Conservation (phyloP, 371 early-diverging fungal species). For the Entomophthora muscae region DNA sequence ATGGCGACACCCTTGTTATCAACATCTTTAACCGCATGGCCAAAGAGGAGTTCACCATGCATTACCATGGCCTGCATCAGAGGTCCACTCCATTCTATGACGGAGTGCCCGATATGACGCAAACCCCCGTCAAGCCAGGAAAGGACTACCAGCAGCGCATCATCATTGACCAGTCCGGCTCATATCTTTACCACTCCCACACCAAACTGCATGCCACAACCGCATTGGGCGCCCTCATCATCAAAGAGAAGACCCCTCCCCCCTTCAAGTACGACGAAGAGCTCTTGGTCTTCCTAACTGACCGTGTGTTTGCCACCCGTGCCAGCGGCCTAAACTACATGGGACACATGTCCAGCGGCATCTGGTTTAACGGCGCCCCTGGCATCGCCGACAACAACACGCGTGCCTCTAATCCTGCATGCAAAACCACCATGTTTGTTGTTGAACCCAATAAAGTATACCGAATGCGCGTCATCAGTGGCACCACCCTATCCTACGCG, state of each 20-base stretch:
- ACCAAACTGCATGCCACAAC: conserved; percentile 10
- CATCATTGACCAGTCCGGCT: conserved; percentile 23
- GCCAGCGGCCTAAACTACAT: background rate
- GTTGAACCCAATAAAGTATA: conserved; percentile 6
- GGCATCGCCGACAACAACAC: background rate
- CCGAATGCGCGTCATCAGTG: conserved; percentile 5
- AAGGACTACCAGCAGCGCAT: conserved; percentile 22
- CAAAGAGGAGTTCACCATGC: conserved; percentile 25
- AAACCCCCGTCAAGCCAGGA: conserved; percentile 27
- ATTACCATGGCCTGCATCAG: conserved; percentile 56
- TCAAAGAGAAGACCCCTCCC: background rate
- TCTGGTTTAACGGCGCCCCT: too few relatives aligned
- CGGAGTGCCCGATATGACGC: conserved; percentile 37
- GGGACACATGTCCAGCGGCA: background rate
- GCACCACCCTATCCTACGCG: background rate
- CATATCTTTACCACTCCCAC: conserved; percentile 30
- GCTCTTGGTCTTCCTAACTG: conserved; percentile 14
- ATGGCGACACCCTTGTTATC: conserved; percentile 19
- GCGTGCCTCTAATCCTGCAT: background rate
- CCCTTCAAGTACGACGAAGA: conserved; percentile 16
- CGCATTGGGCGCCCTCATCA: background rate
- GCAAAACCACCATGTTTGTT: background rate
- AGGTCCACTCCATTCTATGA: conserved; percentile 39
- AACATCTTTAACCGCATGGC: conserved; percentile 19
- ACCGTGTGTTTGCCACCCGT: background rate